phyloP scores from a whole-genome alignment of 2,329 filamentous ascomycete species.

The Penicillium sp. region DNA sequence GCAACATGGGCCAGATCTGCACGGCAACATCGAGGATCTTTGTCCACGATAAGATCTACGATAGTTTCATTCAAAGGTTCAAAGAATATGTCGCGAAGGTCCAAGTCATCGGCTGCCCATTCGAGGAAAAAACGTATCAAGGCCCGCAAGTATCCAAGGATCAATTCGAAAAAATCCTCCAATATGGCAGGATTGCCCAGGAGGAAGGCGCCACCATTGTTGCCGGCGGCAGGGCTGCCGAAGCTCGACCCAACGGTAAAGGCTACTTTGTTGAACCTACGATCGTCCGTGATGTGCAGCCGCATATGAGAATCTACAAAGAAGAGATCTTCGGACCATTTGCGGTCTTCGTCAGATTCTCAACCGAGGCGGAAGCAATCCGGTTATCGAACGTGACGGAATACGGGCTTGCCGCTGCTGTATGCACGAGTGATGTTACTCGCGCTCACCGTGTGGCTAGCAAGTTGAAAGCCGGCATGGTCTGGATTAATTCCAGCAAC shows the following conservation, averaged over 20 bases:
- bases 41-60: neutral
- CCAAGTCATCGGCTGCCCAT: neutral
- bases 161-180: neutral
- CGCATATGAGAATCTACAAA: constrained; percentile 9
- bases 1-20: neutral
- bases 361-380: neutral
- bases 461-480: neutral
- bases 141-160: neutral
- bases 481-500: constrained; percentile 10
- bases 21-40: neutral
- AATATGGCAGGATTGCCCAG: neutral
- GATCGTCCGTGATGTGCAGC: constrained; percentile 5
- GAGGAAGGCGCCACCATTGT: neutral
- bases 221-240: neutral
- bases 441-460: neutral
- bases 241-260: neutral
- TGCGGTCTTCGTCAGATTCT: neutral
- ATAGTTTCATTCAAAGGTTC: neutral
- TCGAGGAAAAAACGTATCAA: neutral
- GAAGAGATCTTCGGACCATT: constrained; percentile 15
- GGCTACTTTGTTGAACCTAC: constrained; percentile 12
- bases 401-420: neutral
- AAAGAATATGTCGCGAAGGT: neutral
- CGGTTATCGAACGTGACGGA: neutral
- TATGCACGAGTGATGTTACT: neutral